These are phyloP conservation scores for Clitopilus passeckerianus DNA, from an alignment of 768 basidiomycete species.

Conservation along the genomic window DNA sequence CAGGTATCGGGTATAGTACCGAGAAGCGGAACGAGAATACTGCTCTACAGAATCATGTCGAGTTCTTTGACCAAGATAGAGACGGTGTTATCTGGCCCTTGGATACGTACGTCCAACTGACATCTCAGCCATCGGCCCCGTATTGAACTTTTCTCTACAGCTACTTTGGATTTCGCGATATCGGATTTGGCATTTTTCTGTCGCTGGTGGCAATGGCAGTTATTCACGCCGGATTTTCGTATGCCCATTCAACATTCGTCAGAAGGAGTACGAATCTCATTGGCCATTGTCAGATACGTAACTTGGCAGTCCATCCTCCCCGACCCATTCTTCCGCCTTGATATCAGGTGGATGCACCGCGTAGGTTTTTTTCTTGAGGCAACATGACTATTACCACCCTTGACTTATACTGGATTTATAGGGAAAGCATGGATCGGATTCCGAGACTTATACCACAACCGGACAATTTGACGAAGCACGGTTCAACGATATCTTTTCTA, in stretches of 20 bases:
- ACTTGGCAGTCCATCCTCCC: constrained; percentile 31
- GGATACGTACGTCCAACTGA: constrained; percentile 30
- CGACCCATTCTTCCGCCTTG: constrained; percentile 39
- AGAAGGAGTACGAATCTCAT: too few relatives aligned
- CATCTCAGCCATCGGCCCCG: constrained; percentile 1
- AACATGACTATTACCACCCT: neutral
- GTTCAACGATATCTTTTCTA: constrained; percentile 34
- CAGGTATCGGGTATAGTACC: constrained; percentile 19
- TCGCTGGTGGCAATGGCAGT: constrained; percentile 29
- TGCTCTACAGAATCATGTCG: constrained; percentile 35
- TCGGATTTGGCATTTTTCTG: constrained; percentile 32
- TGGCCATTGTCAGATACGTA: constrained; percentile 27
- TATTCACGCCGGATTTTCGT: constrained; percentile 38
- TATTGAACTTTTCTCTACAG: constrained; percentile 11
- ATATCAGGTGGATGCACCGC: constrained; percentile 32
- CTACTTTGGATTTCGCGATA: constrained; percentile 30
- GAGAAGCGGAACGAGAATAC: constrained; percentile 24
- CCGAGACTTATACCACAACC: constrained; percentile 27
- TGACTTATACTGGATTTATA: constrained; percentile 6
- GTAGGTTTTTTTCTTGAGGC: constrained; percentile 15
- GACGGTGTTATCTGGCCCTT: constrained; percentile 42
- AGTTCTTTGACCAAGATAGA: constrained; percentile 39
- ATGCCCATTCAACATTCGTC: too few relatives aligned
- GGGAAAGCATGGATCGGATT: constrained; percentile 41
- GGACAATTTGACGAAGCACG: constrained; percentile 35